These are phyloP conservation scores for Candolleomyces eurysporus DNA, from an alignment of 768 basidiomycete genomes.

Conservation along the genomic window DNA sequence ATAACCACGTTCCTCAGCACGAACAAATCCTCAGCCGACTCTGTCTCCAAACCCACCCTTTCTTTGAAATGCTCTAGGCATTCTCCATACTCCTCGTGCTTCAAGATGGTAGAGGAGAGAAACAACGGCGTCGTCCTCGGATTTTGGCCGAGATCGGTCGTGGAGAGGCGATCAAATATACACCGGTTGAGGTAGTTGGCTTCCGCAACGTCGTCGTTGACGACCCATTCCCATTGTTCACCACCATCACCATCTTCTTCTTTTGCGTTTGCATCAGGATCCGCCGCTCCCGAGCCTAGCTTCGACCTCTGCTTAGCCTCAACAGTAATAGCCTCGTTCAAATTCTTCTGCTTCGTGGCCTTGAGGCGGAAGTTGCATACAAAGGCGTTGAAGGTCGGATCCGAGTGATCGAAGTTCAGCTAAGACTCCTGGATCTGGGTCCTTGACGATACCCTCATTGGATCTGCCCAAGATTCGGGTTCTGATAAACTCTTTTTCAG, in stretches of 20 bases:
- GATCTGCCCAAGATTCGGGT: slow-evolving; percentile 23
- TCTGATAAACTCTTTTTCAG: slow-evolving; percentile 32
- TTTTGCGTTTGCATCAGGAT: slow-evolving; percentile 1
- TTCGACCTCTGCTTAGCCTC: not conserved
- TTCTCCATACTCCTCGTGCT: slow-evolving; percentile 29
- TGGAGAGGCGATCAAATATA: slow-evolving; percentile 38
- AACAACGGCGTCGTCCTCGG: slow-evolving; percentile 21
- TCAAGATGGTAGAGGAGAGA: slow-evolving; percentile 29
- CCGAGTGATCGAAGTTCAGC: slow-evolving; percentile 20
- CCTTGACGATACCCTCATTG: slow-evolving; percentile 29
- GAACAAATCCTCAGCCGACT: slow-evolving; percentile 28
- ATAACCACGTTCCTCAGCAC: slow-evolving; percentile 37
- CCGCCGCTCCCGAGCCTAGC: not conserved
- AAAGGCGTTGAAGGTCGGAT: slow-evolving; percentile 46
- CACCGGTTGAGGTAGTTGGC: slow-evolving; percentile 40
- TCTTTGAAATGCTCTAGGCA: slow-evolving; percentile 34
- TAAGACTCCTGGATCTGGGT: slow-evolving; percentile 16
- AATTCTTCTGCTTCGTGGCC: not conserved
- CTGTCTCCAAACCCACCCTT: slow-evolving; percentile 28
- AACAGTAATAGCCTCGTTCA: not conserved
- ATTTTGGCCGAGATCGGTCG: slow-evolving; percentile 23
- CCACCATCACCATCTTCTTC: slow-evolving; percentile 14
- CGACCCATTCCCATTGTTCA: not conserved
- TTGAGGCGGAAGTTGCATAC: slow-evolving; percentile 38
- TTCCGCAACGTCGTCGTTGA: slow-evolving; percentile 36